phyloP scores from a whole-genome alignment of 2,329 filamentous ascomycete species.

The Cladosporium sp. region DNA sequence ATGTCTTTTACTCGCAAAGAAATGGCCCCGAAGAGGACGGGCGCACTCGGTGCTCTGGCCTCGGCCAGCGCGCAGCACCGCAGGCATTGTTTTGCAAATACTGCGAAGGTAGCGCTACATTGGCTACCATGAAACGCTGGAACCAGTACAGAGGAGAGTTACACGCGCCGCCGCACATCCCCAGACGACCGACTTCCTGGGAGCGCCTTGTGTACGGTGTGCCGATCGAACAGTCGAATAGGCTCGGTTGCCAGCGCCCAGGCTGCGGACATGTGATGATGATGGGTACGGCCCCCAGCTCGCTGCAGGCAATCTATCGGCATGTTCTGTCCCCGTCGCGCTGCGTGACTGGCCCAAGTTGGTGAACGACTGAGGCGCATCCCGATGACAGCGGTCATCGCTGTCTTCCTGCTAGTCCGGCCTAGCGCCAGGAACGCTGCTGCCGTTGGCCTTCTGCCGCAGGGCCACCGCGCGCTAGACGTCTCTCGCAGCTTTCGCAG shows the following conservation, averaged over 20 bases:
- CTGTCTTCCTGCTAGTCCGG: constrained; percentile 8
- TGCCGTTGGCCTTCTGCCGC: constrained; percentile 9
- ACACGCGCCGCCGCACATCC: constrained; percentile 17
- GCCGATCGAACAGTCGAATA: constrained; percentile 11
- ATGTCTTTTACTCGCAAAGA: constrained; percentile 5
- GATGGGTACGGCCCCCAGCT: not conserved
- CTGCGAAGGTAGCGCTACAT: not conserved
- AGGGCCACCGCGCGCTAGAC: constrained; percentile 10
- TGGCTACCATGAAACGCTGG: constrained; percentile 15
- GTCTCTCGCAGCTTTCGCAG: not conserved
- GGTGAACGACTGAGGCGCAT: constrained; percentile 15
- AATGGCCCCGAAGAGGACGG: constrained; percentile 2
- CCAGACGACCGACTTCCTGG: constrained; percentile 21
- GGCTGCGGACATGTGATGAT: constrained; percentile 16
- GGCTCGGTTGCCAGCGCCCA: constrained; percentile 9
- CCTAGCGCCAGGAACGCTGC: constrained; percentile 19
- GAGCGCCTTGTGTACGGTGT: constrained; percentile 19
- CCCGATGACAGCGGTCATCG: constrained; percentile 13
- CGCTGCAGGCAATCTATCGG: constrained; percentile 21
- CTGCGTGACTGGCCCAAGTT: constrained; percentile 1
- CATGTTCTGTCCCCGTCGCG: constrained; percentile 2
- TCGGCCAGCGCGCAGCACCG: constrained; percentile 7
- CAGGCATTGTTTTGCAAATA: constrained; percentile 5
- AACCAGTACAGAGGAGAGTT: constrained; percentile 17
- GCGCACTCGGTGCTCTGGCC: constrained; percentile 13